phyloP scores from a whole-genome alignment of 1,284 basidiomycete genomes.

The Fomitiporia mediterranea region DNA sequence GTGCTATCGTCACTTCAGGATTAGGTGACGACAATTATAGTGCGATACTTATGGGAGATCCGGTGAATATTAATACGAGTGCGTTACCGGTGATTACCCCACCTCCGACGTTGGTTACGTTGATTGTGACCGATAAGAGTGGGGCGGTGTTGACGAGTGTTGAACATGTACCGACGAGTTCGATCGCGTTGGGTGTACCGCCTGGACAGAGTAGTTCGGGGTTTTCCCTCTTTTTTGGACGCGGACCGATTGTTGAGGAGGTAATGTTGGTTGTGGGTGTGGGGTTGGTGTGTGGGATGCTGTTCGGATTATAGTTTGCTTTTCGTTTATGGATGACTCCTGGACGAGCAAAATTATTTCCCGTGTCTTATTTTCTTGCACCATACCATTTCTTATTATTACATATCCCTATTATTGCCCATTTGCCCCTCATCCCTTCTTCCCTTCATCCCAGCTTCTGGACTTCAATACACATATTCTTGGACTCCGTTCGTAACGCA shows the following conservation, averaged over 20 bases:
- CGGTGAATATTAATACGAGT: conserved; percentile 28
- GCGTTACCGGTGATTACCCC: conserved; percentile 33
- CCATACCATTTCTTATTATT: background rate
- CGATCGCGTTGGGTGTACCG: conserved; percentile 34
- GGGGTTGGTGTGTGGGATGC: background rate
- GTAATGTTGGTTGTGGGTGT: background rate
- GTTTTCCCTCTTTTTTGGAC: background rate
- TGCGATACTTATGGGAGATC: conserved; percentile 41
- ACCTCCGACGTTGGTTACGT: conserved; percentile 32
- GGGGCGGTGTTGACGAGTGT: conserved; percentile 31
- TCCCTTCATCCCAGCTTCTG: background rate
- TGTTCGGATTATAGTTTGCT: background rate
- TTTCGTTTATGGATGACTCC: too few relatives aligned
- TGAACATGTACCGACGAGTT: conserved; percentile 28
- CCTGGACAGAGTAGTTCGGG: conserved; percentile 25
- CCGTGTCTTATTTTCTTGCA: too few relatives aligned
- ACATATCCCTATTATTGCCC: background rate
- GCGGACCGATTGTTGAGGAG: too few relatives aligned
- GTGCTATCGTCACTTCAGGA: conserved; percentile 50
- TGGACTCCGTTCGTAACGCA: background rate
- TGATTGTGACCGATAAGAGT: conserved; percentile 33
- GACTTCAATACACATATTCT: background rate
- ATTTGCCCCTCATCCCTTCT: background rate
- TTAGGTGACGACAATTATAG: conserved; percentile 68
- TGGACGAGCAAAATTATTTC: background rate